Evolutionary conservation across 2,329 filamentous ascomycete genomes (phyloP).

Genomic region (Blastomyces gilchristii): DNA sequence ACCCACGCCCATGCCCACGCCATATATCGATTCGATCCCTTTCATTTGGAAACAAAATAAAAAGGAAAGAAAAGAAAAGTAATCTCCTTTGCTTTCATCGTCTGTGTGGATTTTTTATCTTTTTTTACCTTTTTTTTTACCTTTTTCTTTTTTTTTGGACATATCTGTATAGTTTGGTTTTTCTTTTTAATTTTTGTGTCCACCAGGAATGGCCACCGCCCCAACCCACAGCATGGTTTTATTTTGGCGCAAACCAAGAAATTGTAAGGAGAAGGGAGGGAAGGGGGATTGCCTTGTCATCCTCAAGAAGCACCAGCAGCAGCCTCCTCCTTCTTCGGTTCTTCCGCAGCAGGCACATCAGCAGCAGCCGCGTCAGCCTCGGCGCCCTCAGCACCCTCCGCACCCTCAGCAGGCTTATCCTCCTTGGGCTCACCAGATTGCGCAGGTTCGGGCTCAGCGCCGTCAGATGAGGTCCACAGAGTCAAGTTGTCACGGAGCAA

Average conservation of each 20-base stretch:
- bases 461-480: conserved; percentile 93
- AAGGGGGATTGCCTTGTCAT: background rate
- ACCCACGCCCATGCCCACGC: conserved; percentile 18
- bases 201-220: conserved; percentile 13
- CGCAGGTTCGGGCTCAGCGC: conserved; percentile 54
- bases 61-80: background rate
- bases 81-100: background rate
- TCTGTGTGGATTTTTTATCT: background rate
- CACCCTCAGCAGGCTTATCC: conserved; percentile 43
- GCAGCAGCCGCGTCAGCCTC: background rate
- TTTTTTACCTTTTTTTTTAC: background rate
- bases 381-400: conserved; percentile 16
- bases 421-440: conserved; percentile 53
- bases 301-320: conserved; percentile 23
- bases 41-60: background rate
- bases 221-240: conserved; percentile 19
- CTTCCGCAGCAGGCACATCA: conserved; percentile 7
- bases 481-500: conserved; percentile 96
- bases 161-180: background rate
- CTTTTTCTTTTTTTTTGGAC: background rate
- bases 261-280: conserved; percentile 1
- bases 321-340: conserved; percentile 15
- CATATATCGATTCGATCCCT: conserved; percentile 26
- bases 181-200: background rate
- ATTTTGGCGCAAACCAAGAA: conserved; percentile 21